Conservation (phyloP, 176 grass and related monocot genomes). For the Aegilops umbellulata region DNA sequence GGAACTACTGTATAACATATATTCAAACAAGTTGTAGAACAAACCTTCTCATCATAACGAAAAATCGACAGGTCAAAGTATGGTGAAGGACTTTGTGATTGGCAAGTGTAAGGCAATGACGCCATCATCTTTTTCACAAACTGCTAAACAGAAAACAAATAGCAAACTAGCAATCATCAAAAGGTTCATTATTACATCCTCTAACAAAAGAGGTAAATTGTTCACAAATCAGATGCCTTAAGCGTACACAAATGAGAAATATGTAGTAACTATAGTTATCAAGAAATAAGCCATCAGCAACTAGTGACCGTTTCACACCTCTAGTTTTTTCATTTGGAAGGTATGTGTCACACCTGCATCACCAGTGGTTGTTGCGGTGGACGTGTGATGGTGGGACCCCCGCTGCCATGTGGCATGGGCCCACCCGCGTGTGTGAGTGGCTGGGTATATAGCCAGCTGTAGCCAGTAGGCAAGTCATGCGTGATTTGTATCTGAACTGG, state of each 20-base stretch:
- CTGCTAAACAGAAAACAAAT: slow-evolving; percentile 44
- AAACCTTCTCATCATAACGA: slow-evolving; percentile 98
- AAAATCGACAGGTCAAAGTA: slow-evolving; percentile 96
- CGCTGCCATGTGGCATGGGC: no score
- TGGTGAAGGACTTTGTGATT: slow-evolving; percentile 94
- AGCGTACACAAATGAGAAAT: background rate
- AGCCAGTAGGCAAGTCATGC: no score
- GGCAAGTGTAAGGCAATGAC: slow-evolving; percentile 83
- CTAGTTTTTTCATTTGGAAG: slow-evolving; percentile 10
- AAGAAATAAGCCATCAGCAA: background rate
- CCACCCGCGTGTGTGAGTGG: no score
- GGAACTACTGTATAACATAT: background rate
- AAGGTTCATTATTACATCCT: slow-evolving; percentile 18
- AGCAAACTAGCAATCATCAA: slow-evolving; percentile 1
- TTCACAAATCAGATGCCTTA: background rate
- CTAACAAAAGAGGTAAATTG: background rate
- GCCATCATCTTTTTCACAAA: slow-evolving; percentile 95
- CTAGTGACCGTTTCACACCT: background rate
- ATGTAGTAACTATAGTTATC: background rate
- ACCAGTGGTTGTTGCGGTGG: no score
- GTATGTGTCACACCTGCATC: background rate
- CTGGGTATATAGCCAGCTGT: no score
- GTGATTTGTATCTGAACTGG: no score
- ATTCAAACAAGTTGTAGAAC: slow-evolving; percentile 20
- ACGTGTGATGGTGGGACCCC: no score